Base-by-base conservation (phyloP, 2,329 filamentous ascomycete genomes). In the Verticillium albo-atrum region DNA sequence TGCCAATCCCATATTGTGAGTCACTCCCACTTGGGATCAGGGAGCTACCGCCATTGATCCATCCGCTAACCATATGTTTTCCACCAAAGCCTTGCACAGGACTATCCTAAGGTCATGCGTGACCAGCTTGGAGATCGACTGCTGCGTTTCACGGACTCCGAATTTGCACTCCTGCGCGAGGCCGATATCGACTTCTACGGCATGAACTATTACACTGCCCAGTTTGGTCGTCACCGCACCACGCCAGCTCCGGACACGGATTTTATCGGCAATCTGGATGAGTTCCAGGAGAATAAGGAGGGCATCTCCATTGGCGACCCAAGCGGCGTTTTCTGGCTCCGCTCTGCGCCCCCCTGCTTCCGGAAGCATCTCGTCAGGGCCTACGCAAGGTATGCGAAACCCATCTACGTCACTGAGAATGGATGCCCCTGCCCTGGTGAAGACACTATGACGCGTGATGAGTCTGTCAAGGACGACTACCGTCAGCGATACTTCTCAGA, bases 161-260 rank as follows among this genome's bases (percentile, higher is more conserved):
- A 96, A 70, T 74, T 79, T 25, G 84, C 84, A 2, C 79, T 95
- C 17, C 86, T 96, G 52, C 82, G 89, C 68, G 91, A 37, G 34
- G 34, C 34, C 17, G 15, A 37, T 4, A 12, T 90, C n/a, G 91
- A 96, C 79, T 96, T 96, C 76, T 96, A 96, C 74, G 92, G 91
- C 73, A 94, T 94, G 90, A 96, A 96, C 80, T 89, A 92, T 80
- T 96, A 96, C 80, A 93, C 90, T 56, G 89, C 91, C 70, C 91
- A 95, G 80, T 96, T 90, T 77, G 87, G 96, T 77, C 88, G 87
- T 72, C 88, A 93, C 76, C 85, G 86, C 69, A 81, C 83, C 6
- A 82, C 81, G 6, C 76, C 81, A 54, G 76, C 90, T 0, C 80
- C 83, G 1, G 77, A 78, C 4, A 81, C 89, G 56, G 91, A 96